Base-by-base conservation (phyloP, 169 alveolate genomes). In the Plasmodium fragile region DNA sequence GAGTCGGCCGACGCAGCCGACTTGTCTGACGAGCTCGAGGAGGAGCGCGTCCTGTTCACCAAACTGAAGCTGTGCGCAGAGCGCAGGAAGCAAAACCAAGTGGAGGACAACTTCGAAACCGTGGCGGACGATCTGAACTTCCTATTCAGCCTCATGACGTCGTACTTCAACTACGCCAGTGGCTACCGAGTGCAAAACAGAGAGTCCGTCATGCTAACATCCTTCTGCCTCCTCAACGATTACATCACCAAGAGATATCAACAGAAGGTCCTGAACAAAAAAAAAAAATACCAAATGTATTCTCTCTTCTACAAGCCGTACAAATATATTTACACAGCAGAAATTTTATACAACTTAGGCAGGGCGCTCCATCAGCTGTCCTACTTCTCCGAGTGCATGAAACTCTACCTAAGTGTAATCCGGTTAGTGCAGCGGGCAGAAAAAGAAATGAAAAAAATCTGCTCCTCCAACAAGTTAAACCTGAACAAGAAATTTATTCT, bases 191-290 rank as follows among this genome's bases (percentile, higher is more conserved):
- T 91, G 6, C 79, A 49, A 1, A 91, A 91, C 41, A 45, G 94
- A 10, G 92, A 81, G 73, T 81, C 79, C 0, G 94, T 91, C 11
- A 69, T 91, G n/a, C 80, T 91, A 92, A 91, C 94, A 1, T 91
- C 94, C 3, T 91, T 91, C 75, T 91, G 94, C 82, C 39, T 91
- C 34, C 83, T 91, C 53, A 91, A 91, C 53, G 94, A 91, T 22
- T 91, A 91, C 49, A 81, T 91, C 18, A 43, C 41, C 1, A 91
- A 91, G 82, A 91, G 94, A 70, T 91, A 91, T 70, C 92, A 91
- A 39, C 84, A 91, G 34, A 91, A 91, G 82, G 75, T 91, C 10
- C 7, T n/a, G 8, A 34, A 43, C 0, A 91, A 91, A 81, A 81
- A 91, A 72, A 91, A 81, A 81, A 91, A 91, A 39, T 91, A 91